These are phyloP conservation scores for Fusarium secorum DNA, from an alignment of 2,329 filamentous ascomycete genomes.

Conservation along the genomic window DNA sequence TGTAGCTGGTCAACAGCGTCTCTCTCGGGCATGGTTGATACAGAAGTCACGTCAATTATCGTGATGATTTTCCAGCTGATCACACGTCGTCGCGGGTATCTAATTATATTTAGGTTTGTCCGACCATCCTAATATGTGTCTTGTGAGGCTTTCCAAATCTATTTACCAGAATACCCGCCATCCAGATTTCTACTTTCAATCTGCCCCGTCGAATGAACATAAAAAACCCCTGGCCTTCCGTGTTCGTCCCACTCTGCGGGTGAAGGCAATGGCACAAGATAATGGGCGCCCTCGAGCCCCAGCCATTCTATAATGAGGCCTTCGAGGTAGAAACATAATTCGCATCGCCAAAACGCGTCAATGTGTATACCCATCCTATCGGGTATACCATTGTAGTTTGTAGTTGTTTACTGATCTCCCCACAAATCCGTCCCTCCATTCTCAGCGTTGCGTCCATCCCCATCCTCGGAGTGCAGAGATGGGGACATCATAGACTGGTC, in stretches of 20 bases:
- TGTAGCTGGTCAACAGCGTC: too few species aligned
- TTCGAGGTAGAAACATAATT: background rate
- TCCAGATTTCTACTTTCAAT: too few species aligned
- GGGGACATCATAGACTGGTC: slow-evolving; percentile 7
- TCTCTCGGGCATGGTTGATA: too few species aligned
- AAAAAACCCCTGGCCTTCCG: background rate
- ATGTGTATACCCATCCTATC: slow-evolving; percentile 11
- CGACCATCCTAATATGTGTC: too few species aligned
- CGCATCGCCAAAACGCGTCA: background rate
- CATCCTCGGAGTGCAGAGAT: slow-evolving; percentile 25
- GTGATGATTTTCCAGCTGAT: too few species aligned
- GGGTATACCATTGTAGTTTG: background rate
- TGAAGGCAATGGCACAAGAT: background rate
- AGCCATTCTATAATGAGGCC: background rate
- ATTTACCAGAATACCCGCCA: too few species aligned
- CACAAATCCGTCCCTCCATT: slow-evolving; percentile 20
- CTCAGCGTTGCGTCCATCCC: slow-evolving; percentile 11
- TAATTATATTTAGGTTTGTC: too few species aligned
- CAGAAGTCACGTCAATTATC: too few species aligned
- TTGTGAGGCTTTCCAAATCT: too few species aligned
- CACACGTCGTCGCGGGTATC: too few species aligned
- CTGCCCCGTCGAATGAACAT: background rate
- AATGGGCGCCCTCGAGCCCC: background rate
- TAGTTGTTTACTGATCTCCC: background rate
- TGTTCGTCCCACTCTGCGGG: background rate